Base-by-base conservation (phyloP, 345 rosid species). In the Citrus sinensis region DNA sequence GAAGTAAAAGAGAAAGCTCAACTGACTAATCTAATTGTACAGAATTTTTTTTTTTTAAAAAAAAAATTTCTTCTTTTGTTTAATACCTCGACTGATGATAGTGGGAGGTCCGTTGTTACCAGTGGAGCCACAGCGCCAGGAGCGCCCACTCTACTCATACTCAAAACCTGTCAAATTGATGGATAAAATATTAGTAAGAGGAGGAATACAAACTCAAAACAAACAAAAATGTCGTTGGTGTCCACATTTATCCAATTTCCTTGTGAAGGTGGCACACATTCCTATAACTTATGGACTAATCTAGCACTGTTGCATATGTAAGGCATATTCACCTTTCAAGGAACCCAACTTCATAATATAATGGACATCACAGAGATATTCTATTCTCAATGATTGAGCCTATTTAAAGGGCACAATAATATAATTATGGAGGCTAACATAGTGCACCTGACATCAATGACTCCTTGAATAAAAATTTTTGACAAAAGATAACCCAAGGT, bases 101-200 rank as follows among this genome's bases (percentile, higher is more conserved):
- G 83, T 76, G 99, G 98, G 78, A 92, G 87, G 80, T 97, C 98
- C 17, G 51, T 46, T 32, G 98, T 90, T 70, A 97, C 98, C 75
- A 97, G 98, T 80, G 98, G 98, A 58, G 98, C 99, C 74, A 97
- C 99, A 2, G 99, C 99, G 80, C 98, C 98, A 63, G 99, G 94
- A 75, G 90, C 98, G 19, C 99, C 99, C 88, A 94, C 83, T 81
- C 98, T 89, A 83, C 99, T 97, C 98, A 97, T 97, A 90, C 98
- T 97, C 80, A 97, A 86, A 77, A 97, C 98, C 99, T 97, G 89
- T 79, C 82, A 66, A 83, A 80, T 86, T 78, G 83, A 82, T 83
- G 54, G 78, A 71, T 77, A 46, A 39, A 35, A 65, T 27, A 67
- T 77, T 62, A 55, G 3, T 73, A 82, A 76, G 83, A 73, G 27